Evolutionary conservation across 1,284 basidiomycete genomes (phyloP).

Genomic region (Pascua sp.): DNA sequence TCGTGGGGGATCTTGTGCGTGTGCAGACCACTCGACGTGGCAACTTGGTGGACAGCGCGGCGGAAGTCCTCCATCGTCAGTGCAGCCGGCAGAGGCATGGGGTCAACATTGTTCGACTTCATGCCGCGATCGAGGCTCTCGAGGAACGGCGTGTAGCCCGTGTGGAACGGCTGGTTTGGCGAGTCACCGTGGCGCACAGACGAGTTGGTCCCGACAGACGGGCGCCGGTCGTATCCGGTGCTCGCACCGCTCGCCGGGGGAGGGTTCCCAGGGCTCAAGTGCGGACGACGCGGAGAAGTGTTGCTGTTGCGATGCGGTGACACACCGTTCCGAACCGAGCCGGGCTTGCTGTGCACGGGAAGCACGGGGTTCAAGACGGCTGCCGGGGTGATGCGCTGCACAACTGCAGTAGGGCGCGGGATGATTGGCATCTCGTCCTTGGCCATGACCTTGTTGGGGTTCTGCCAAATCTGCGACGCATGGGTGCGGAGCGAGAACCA

Average conservation of each 20-base stretch:
- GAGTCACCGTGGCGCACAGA: not conserved
- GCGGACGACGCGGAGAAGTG: too few species aligned
- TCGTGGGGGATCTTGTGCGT: constrained; percentile 15
- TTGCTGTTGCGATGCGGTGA: not conserved
- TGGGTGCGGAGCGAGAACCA: constrained; percentile 99
- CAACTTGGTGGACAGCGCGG: constrained; percentile 74
- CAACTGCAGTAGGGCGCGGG: constrained; percentile 2
- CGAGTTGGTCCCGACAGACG: not conserved
- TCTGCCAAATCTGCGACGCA: constrained; percentile 99
- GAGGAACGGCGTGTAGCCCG: constrained; percentile 63
- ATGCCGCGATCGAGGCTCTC: constrained; percentile 62
- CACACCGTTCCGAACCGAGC: constrained; percentile 5
- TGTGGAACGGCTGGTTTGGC: not conserved
- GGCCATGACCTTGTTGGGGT: constrained; percentile 80
- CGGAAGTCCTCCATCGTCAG: constrained; percentile 84
- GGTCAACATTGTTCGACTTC: constrained; percentile 28
- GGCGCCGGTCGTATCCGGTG: too few species aligned
- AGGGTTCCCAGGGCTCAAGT: too few species aligned
- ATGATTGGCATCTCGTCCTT: constrained; percentile 56
- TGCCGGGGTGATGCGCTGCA: constrained; percentile 55
- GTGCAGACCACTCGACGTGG: constrained; percentile 77
- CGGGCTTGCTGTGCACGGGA: constrained; percentile 39
- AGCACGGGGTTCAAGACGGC: constrained; percentile 47
- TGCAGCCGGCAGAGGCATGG: constrained; percentile 56
- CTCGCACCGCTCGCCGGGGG: too few species aligned